Percentiles rank a stretch among this genome's conserved stretches.
Evolutionary conservation across 75 land plant genomes (phyloP).

Genomic region (Pinus albicaulis): DNA sequence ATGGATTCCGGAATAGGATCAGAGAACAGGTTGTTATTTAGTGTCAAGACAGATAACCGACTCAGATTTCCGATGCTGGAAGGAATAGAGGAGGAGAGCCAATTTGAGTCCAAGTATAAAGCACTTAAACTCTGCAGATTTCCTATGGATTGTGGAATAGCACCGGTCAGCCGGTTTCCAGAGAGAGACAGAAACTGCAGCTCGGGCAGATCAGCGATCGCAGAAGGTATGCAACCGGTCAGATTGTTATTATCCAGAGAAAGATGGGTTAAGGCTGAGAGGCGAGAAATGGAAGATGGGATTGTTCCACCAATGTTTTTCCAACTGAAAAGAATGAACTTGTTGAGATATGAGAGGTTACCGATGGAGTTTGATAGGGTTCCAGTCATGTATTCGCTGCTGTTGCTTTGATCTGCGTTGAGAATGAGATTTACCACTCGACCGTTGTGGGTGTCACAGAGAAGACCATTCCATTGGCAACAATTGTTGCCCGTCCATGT

Average conservation of each 20-base stretch:
- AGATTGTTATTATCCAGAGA: slow-evolving; percentile 7
- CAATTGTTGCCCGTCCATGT: slow-evolving; percentile 12
- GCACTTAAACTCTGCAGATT: neutral
- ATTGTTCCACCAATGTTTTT: neutral
- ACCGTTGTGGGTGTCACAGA: neutral
- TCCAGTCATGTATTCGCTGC: neutral
- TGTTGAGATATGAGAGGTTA: slow-evolving; percentile 13
- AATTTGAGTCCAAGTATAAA: neutral
- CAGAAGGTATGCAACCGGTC: slow-evolving; percentile 4
- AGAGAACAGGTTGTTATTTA: neutral
- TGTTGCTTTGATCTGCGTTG: slow-evolving; percentile 9
- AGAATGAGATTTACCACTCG: slow-evolving; percentile 2
- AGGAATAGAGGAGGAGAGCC: neutral
- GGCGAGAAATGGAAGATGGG: slow-evolving; percentile 1
- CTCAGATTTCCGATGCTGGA: neutral
- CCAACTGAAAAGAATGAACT: neutral
- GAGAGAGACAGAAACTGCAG: neutral
- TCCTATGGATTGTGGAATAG: neutral
- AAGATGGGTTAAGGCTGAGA: slow-evolving; percentile 7
- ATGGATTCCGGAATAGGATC: neutral
- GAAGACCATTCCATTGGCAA: slow-evolving; percentile 7
- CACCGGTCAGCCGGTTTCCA: neutral
- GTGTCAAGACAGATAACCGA: neutral
- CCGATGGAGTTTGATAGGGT: slow-evolving; percentile 10
- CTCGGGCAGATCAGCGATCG: too few species aligned